phyloP scores from a whole-genome alignment of 352 stramenopile genomes.

The Globisporangium takayamanum region DNA sequence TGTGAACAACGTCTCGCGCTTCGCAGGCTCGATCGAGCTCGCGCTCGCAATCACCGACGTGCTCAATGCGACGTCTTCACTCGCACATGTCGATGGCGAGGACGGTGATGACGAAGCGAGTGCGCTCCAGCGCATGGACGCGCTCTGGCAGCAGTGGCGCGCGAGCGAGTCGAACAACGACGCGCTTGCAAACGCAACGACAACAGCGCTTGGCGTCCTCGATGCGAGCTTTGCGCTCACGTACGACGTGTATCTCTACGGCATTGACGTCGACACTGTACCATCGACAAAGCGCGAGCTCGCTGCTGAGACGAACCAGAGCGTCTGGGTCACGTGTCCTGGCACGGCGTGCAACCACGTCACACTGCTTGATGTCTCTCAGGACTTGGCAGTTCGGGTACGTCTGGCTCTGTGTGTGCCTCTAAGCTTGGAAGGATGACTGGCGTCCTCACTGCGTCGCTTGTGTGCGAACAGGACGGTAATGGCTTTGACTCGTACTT shows the following conservation, averaged over 20 bases:
- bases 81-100: not conserved
- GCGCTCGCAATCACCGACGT: slow-evolving; percentile 44
- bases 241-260: slow-evolving; percentile 69
- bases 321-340: slow-evolving; percentile 65
- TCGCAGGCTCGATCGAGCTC: slow-evolving; percentile 54
- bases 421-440: not conserved
- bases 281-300: slow-evolving; percentile 43
- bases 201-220: slow-evolving; percentile 15
- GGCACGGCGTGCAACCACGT: slow-evolving; percentile 34
- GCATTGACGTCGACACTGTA: slow-evolving; percentile 34
- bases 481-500: slow-evolving; percentile 61
- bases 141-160: slow-evolving; percentile 19
- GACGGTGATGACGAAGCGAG: slow-evolving; percentile 10
- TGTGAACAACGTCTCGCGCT: slow-evolving; percentile 65
- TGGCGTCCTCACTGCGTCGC: not conserved
- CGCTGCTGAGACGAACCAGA: slow-evolving; percentile 62
- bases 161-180: not conserved
- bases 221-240: slow-evolving; percentile 54
- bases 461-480: slow-evolving; percentile 30
- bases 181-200: not conserved
- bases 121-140: slow-evolving; percentile 23
- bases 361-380: slow-evolving; percentile 62
- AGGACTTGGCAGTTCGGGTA: slow-evolving; percentile 54
- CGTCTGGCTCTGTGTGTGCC: not conserved
- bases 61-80: slow-evolving; percentile 28